Conservation (phyloP, 1,284 basidiomycete species). For the Pseudozyma pruni region DNA sequence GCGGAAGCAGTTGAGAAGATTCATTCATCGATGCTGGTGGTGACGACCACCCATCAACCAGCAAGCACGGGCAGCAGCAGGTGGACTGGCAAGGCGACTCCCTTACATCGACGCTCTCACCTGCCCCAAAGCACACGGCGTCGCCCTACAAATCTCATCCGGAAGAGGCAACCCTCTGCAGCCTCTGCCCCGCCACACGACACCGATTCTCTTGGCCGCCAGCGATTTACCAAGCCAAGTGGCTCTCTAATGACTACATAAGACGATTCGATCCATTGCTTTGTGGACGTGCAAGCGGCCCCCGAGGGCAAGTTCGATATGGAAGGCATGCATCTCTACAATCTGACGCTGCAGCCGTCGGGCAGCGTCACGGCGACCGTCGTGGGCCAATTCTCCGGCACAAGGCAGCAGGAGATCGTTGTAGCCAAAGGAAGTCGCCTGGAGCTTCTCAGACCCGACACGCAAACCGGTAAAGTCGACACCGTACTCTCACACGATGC, state of each 20-base stretch:
- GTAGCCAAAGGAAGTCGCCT: constrained; percentile 58
- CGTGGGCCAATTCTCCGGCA: constrained; percentile 65
- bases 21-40: neutral
- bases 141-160: no score
- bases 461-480: constrained; percentile 52
- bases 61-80: no score
- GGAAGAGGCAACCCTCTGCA: no score
- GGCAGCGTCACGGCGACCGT: constrained; percentile 60
- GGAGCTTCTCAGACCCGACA: constrained; percentile 62
- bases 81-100: no score
- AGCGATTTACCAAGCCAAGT: no score
- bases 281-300: no score
- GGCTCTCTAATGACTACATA: no score
- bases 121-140: no score
- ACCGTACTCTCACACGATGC: constrained; percentile 54
- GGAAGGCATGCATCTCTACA: constrained; percentile 65
- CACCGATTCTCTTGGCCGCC: no score
- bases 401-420: constrained; percentile 64
- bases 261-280: no score
- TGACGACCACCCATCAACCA: neutral
- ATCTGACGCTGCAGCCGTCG: constrained; percentile 61
- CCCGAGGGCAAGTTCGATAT: constrained; percentile 5
- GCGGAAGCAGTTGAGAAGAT: constrained; percentile 6
- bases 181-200: no score
- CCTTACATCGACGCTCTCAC: no score